A percentile compares a stretch with the other conserved stretches of the same genome.
Conservation (phyloP, 371 early-diverging fungal species). For the Mucor piriformis region DNA sequence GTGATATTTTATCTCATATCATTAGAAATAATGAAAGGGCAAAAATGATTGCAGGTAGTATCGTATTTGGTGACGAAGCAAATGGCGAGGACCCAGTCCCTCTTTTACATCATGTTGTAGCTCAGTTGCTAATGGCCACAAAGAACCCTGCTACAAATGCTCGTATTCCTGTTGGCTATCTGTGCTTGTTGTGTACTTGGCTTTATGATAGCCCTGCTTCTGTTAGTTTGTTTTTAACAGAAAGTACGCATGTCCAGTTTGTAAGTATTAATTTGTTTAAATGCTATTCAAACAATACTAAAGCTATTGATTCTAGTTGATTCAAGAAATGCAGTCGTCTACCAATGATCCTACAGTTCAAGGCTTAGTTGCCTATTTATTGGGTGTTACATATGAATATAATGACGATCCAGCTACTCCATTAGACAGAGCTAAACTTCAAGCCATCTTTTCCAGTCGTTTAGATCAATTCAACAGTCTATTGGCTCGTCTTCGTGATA, state of each 20-base stretch:
- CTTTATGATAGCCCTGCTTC: slow-evolving; percentile 77
- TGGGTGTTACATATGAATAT: slow-evolving; percentile 86
- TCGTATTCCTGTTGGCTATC: slow-evolving; percentile 74
- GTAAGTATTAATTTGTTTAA: slow-evolving; percentile 51
- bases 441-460: slow-evolving; percentile 81
- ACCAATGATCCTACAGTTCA: slow-evolving; percentile 84
- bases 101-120: slow-evolving; percentile 60
- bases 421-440: slow-evolving; percentile 72
- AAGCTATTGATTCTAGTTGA: slow-evolving; percentile 53
- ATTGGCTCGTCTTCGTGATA: slow-evolving; percentile 83
- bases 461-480: slow-evolving; percentile 85
- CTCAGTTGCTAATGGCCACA: slow-evolving; percentile 62
- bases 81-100: slow-evolving; percentile 66
- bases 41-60: slow-evolving; percentile 75
- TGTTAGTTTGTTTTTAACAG: slow-evolving; percentile 83
- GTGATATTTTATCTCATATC: slow-evolving; percentile 78
- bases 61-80: slow-evolving; percentile 74
- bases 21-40: slow-evolving; percentile 72
- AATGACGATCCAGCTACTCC: slow-evolving; percentile 80
- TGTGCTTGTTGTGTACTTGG: slow-evolving; percentile 80
- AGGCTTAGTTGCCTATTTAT: slow-evolving; percentile 86
- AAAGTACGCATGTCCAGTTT: slow-evolving; percentile 88
- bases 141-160: slow-evolving; percentile 58
- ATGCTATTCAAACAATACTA: not conserved
- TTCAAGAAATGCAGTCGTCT: slow-evolving; percentile 85